Base-by-base conservation (phyloP, 129 eudicot species). In the Deinandra increscens region DNA sequence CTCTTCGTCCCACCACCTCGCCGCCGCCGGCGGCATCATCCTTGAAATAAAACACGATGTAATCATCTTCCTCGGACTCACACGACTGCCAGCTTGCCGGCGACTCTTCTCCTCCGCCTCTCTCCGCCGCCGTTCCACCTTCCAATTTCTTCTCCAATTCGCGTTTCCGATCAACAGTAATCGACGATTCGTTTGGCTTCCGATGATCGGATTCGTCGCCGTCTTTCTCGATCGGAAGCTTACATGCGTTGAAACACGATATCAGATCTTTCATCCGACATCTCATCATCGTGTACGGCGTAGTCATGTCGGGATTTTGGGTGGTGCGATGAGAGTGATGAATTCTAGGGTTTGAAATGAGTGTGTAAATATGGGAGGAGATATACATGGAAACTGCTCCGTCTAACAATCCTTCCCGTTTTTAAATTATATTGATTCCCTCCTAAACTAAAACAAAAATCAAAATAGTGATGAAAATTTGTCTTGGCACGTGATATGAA, bases 21-120 rank as follows among this genome's bases (percentile, higher is more conserved):
- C 82, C 76, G 5, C 38, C 83, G 8, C 42, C 10, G 43, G 86
- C 84, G 43, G 86, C 84, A 43, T 85, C 86, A n/a, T 87, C 88
- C 58, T 68, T 60, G 46, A 90, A 90, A 79, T 81, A 83, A 72
- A 91, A 91, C 11, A 85, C 91, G 17, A 87, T 85, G 22, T 87
- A 91, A 13, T 87, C 89, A 9, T 91, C 91, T 38, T 91, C 90
- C 11, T 79, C 81, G 42, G 74, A 69, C 19, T 78, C 81, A 56
- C 77, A 68, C 18, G 84, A 58, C 1, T 82, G 80, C 84, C 84
- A 66, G 48, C 65, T 73, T 23, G 77, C 29, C 5, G 72, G 66
- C 1, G 79, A 68, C 36, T 81, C 92, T 13, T 8, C 68, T 8
- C 44, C 81, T 20, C 42, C 78, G 36, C 39, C 49, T 14, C 50